phyloP scores from a whole-genome alignment of 495 filamentous ascomycete genomes.

The Choiromyces venosus region DNA sequence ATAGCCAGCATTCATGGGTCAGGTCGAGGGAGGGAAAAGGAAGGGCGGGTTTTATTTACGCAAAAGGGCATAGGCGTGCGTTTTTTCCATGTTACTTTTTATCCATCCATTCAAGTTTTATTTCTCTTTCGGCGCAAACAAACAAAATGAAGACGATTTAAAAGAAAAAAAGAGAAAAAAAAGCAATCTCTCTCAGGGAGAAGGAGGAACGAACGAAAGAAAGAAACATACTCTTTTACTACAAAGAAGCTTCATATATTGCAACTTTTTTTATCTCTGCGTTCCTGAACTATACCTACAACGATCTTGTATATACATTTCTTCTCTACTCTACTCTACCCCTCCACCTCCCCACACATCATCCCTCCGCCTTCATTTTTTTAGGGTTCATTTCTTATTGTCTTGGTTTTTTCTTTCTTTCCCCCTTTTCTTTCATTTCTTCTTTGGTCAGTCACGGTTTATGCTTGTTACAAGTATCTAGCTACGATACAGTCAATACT shows the following conservation, averaged over 20 bases:
- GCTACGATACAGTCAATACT: not conserved
- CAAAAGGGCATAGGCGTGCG: not conserved
- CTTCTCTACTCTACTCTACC: not conserved
- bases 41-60: not conserved
- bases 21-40: not conserved
- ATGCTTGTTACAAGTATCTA: not conserved
- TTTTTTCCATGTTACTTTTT: not conserved
- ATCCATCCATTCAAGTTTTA: not conserved
- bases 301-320: not conserved
- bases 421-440: not conserved
- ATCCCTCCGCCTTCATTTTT: not conserved
- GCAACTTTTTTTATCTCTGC: not conserved
- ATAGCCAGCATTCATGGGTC: not conserved
- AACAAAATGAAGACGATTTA: not conserved
- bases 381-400: not conserved
- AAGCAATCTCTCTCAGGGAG: not conserved
- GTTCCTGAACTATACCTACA: not conserved
- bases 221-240: not conserved
- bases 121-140: not conserved
- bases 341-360: not conserved
- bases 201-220: not conserved
- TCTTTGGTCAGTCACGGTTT: not conserved
- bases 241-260: not conserved
- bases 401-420: too few species aligned
- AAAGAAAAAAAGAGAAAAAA: not conserved